Percentiles rank a stretch among this genome's conserved stretches.
Conservation (phyloP, 495 filamentous ascomycete genomes). For the Tuber magnatum region DNA sequence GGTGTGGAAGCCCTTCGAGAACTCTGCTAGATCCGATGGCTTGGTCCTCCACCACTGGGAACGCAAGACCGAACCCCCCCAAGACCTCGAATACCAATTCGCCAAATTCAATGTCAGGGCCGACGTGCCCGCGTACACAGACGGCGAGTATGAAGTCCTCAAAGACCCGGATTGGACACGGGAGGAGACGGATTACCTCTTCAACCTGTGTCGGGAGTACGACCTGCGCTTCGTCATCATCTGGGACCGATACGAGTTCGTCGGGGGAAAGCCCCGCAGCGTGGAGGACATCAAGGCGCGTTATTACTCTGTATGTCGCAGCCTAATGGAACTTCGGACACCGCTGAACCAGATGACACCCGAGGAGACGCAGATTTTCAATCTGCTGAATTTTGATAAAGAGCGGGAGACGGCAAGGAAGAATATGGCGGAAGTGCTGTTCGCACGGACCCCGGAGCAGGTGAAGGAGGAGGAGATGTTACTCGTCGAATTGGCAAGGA, state of each 20-base stretch:
- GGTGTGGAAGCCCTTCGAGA: constrained; percentile 53
- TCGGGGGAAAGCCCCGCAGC: constrained; percentile 48
- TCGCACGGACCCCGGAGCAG: constrained; percentile 76
- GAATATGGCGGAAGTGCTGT: constrained; percentile 67
- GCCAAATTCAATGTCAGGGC: constrained; percentile 78
- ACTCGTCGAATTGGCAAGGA: constrained; percentile 80
- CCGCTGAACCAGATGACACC: constrained; percentile 77
- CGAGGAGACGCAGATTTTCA: constrained; percentile 69
- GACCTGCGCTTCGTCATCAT: constrained; percentile 88
- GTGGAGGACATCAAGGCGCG: constrained; percentile 88
- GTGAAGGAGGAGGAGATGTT: constrained; percentile 84
- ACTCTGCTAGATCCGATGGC: constrained; percentile 52
- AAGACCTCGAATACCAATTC: constrained; percentile 52
- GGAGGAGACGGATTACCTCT: constrained; percentile 86
- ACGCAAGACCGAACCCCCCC: constrained; percentile 40
- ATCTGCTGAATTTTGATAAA: constrained; percentile 81
- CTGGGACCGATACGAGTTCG: constrained; percentile 81
- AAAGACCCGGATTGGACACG: constrained; percentile 72
- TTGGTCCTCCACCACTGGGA: constrained; percentile 56
- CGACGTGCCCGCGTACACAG: constrained; percentile 66
- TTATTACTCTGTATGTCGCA: constrained; percentile 78
- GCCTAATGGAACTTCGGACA: constrained; percentile 74
- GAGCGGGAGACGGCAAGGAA: constrained; percentile 70
- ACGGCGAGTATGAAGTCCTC: constrained; percentile 77
- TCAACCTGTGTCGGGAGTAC: constrained; percentile 64